Evolutionary conservation across 2,329 filamentous ascomycete species (phyloP), one percentile per base, ranked within the genome.

Genomic region (Diaporthe sp.): DNA sequence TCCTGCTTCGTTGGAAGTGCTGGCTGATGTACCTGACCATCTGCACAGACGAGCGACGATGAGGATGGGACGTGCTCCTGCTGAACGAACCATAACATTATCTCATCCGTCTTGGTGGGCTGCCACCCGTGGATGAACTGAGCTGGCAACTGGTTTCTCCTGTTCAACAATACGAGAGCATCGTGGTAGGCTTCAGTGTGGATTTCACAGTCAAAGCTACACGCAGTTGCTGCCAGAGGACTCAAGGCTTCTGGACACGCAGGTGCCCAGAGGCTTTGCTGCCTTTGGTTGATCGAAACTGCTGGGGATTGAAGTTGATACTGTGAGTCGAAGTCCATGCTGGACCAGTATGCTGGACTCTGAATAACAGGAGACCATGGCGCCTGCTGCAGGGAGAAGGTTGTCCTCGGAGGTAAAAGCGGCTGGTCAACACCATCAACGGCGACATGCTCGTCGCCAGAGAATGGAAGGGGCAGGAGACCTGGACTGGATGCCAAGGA

Each of bases 1-100:
- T 88, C 87, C 67, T 86, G 81, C 67, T 82, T 82, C 22, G 85
- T 87, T 13, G 84, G 83, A 4, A 80, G 82, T 79, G 87, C 84
- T 6, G 87, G 86, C 25, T 88, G 79, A 37, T 84, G 83, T 12
- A 83, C 79, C 42, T 87, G 76, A 39, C 86, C 74, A 47, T 37
- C 61, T 71, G 75, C 28, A 25, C 67, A 58, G 42, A 65, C 22
- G 17, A 53, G 31, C 20, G 58, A 49, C 47, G 55, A 17, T 22
- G 68, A 60, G 6, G 71, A 9, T 20, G n/a, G 20, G 53, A 49
- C 10, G 25, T 42, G 51, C 39, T 75, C 65, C 47, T 83, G 78
- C 55, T 83, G 74, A 71, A 84, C 82, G 57, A 80, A 79, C 39
- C 79, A 79, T 9, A 83, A 63, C 44, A 78, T 58, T 12, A 78